Evolutionary conservation across 2,329 filamentous ascomycete species (phyloP), one percentile per base, ranked within the genome.

Genomic region (Fusarium oxysporum): DNA sequence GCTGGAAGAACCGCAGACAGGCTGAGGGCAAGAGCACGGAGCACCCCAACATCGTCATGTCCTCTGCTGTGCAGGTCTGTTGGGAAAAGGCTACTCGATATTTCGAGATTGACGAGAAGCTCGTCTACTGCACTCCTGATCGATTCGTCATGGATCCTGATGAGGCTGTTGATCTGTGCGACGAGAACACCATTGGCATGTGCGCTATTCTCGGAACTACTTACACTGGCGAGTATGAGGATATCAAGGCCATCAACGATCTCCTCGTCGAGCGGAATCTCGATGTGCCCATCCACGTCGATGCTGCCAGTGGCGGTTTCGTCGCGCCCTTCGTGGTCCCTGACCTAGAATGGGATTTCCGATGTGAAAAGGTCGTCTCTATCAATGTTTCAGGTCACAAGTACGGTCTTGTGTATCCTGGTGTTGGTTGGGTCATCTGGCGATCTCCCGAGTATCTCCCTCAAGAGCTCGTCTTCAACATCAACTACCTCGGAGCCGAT

Each of bases 301-400:
- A 98, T 78, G 95, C 95, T 35, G 96, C 95, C 17, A 94, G 91
- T 63, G 96, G 96, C 78, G 95, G 95, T 8, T 98, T 98, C 75
- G 96, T 98, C 5, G 94, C 93, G 5, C 96, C 96, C 0, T 98
- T 98, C 80, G 93, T 97, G 55, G 90, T 92, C 59, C 95, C 95
- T 0, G 89, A 92, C 32, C 85, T 98, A 4, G 86, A 92, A 74
- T 98, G 96, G 96, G 96, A 98, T 80, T 98, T 98, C 86, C 89
- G 94, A 70, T 89, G 96, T 35, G 90, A 93, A 78, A 94, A 92
- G 81, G 96, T 98, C 6, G 92, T 97, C 32, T 96, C 93, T 4
- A 98, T 98, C 85, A 98, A 98, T 79, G 93, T 94, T 21, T 97
- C 94, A 0, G 96, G 96, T 23, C 96, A 98, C 87, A 98, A 98